phyloP scores from a whole-genome alignment of 768 basidiomycete species.

The Leccinum fibrillosum region DNA sequence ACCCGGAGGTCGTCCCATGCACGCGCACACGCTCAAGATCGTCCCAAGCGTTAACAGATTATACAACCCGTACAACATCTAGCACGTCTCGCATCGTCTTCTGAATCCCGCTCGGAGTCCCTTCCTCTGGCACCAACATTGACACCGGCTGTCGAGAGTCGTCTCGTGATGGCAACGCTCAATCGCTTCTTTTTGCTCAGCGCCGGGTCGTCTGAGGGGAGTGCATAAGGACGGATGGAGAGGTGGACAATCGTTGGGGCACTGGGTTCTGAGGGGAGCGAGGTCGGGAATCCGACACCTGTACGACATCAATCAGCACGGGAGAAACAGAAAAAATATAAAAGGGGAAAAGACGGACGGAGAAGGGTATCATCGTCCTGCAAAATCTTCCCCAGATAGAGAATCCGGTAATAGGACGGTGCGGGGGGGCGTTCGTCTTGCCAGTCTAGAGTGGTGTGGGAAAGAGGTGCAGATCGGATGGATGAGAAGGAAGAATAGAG shows the following conservation, averaged over 20 bases:
- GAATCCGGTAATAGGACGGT: conserved; percentile 70
- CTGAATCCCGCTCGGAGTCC: conserved; percentile 1
- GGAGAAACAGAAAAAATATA: background rate
- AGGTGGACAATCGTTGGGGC: conserved; percentile 66
- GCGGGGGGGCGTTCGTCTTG: conserved; percentile 75
- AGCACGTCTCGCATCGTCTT: conserved; percentile 15
- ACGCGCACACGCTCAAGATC: background rate
- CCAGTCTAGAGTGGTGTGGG: conserved; percentile 50
- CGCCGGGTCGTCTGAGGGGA: conserved; percentile 46
- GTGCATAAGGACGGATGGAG: conserved; percentile 60
- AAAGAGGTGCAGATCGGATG: background rate
- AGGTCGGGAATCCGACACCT: conserved; percentile 33
- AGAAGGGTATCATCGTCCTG: conserved; percentile 78
- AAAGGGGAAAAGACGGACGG: conserved; percentile 40
- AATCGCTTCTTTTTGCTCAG: conserved; percentile 54
- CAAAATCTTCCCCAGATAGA: conserved; percentile 77
- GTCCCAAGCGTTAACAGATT: conserved; percentile 31
- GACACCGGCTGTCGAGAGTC: conserved; percentile 13
- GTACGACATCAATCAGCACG: conserved; percentile 7
- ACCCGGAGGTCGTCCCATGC: background rate
- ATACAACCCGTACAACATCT: conserved; percentile 40
- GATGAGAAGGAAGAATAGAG: background rate
- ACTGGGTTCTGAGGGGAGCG: conserved; percentile 28
- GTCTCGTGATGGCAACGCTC: conserved; percentile 26
- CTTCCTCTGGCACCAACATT: background rate